Base-by-base conservation (phyloP, 1,284 basidiomycete species). In the Vanrija humicola region DNA sequence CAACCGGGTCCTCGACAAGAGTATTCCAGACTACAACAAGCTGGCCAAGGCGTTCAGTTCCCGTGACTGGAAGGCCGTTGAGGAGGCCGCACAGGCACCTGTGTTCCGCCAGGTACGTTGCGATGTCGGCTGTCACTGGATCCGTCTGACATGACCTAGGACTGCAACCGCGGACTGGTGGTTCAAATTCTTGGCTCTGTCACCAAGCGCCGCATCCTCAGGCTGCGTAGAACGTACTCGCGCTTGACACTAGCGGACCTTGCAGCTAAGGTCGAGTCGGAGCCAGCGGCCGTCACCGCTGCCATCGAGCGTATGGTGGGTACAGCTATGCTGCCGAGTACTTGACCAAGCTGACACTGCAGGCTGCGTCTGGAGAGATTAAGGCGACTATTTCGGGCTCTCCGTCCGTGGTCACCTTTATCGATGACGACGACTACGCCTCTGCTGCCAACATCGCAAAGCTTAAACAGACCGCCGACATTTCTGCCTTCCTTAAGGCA, bases 21-120 rank as follows among this genome's bases (percentile, higher is more conserved):
- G 64, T 26, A 56, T 63, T 5, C 49, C 49, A 15, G 54, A 58
- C 14, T 75, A 75, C 53, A 43, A 48, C 25, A 66, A 66, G 38
- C 52, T 73, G 25, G 68, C 69, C 4, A 70, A 66, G 58, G 67
- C 67, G 16, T 75, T 69, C 50, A 64, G 62, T 28, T 48, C 38
- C 1, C 49, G 50, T 18, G 57, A 67, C 12, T 75, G 72, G 73
- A 47, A 34, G 23, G 56, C 43, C 8, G 69, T 69, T 3, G 19
- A 48, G 12, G 56, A 55, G 6, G 48, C 50, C 3, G 49, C 58
- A 5, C 44, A 45, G 3, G 46, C 52, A 14, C 19, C 18, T 3
- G 43, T 48, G 29, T 57, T 50, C 26, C 44, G 43, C 18, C 49
- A 40, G 21, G 51, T 57, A 38, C 19, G 40, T 44, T 34, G 9